phyloP scores from a whole-genome alignment of 805 yeast genomes.

The Diddensiella santjacobensis region DNA sequence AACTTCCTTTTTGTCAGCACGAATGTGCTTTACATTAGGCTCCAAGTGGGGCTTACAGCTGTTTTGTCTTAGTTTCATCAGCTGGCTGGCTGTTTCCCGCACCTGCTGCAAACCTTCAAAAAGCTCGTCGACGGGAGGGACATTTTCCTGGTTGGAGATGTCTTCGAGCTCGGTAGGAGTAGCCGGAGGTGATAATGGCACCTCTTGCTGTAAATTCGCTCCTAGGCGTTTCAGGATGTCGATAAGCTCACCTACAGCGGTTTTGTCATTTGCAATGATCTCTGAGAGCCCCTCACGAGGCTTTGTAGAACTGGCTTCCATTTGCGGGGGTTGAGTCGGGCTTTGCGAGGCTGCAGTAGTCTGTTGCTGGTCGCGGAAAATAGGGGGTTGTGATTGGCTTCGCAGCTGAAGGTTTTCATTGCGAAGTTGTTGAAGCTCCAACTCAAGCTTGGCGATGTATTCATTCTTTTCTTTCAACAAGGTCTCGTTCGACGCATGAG shows the following conservation, averaged over 20 bases:
- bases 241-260: not conserved
- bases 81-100: not conserved
- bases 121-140: not conserved
- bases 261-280: not conserved
- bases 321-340: not conserved
- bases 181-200: not conserved
- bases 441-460: slow-evolving; percentile 1
- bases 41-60: not conserved
- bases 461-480: slow-evolving; percentile 1
- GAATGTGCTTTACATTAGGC: not conserved
- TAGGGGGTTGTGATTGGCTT: not conserved
- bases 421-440: not conserved
- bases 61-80: not conserved
- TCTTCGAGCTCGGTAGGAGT: not conserved
- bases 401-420: not conserved
- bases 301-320: not conserved
- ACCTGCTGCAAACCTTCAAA: not conserved
- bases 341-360: not conserved
- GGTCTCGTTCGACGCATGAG: not conserved
- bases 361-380: not conserved
- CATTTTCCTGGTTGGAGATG: not conserved
- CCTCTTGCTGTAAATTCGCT: not conserved
- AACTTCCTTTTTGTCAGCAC: not conserved
- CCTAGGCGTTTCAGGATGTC: not conserved
- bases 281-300: not conserved